These are phyloP conservation scores for Daldinia eschscholtzii DNA, from an alignment of 2,329 filamentous ascomycete genomes.

Conservation along the genomic window DNA sequence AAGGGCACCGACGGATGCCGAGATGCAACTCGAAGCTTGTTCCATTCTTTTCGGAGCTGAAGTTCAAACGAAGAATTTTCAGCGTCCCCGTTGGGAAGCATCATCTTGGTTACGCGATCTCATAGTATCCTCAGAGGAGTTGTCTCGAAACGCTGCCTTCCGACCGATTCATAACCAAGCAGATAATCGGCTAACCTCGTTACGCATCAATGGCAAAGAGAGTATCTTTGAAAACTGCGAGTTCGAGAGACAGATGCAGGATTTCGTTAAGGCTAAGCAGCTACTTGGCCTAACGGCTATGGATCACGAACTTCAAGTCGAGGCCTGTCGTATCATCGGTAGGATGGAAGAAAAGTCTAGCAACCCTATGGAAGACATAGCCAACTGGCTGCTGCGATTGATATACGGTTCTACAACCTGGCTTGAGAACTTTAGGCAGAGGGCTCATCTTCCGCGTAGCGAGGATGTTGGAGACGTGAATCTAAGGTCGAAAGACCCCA, in stretches of 20 bases:
- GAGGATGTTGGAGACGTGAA: conserved; percentile 65
- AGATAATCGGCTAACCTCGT: conserved; percentile 62
- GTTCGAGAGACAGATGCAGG: conserved; percentile 66
- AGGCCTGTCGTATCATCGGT: conserved; percentile 69
- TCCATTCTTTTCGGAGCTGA: conserved; percentile 69
- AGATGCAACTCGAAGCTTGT: conserved; percentile 70
- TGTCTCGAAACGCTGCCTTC: conserved; percentile 61
- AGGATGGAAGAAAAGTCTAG: conserved; percentile 67
- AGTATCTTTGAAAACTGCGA: conserved; percentile 69
- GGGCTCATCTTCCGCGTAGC: conserved; percentile 68
- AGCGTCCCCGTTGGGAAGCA: conserved; percentile 55
- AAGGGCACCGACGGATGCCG: conserved; percentile 61
- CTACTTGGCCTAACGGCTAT: conserved; percentile 70
- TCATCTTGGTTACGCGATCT: conserved; percentile 71
- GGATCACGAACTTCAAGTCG: conserved; percentile 70
- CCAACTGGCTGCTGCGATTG: conserved; percentile 69
- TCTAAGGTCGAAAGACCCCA: conserved; percentile 65
- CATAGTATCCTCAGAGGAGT: conserved; percentile 62
- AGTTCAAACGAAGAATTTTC: conserved; percentile 57
- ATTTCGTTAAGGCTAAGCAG: conserved; percentile 65
- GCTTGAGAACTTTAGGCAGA: conserved; percentile 67
- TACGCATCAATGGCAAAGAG: conserved; percentile 70
- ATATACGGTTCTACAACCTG: conserved; percentile 65
- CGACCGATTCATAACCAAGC: conserved; percentile 61
- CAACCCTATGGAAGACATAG: conserved; percentile 63